Evolutionary conservation across 495 filamentous ascomycete species (phyloP).

Genomic region (Annulohypoxylon nitens): DNA sequence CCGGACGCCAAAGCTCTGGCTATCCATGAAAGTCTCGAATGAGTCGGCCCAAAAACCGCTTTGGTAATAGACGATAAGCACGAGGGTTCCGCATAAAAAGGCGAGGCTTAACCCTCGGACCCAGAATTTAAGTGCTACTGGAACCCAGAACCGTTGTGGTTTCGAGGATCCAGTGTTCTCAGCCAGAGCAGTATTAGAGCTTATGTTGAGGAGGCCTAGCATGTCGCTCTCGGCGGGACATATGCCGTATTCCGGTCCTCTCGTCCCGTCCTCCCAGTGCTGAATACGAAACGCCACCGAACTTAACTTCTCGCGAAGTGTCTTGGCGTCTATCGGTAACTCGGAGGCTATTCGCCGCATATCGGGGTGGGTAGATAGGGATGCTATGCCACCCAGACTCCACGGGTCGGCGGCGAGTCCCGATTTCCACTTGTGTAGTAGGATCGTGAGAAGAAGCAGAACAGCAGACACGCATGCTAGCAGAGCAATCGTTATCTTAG

Average conservation of each 20-base stretch:
- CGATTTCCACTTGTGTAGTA: background rate
- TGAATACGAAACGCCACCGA: too few species aligned
- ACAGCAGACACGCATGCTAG: background rate
- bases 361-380: too few species aligned
- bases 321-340: too few species aligned
- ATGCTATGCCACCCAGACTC: background rate
- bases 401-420: background rate
- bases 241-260: too few species aligned
- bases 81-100: background rate
- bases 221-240: too few species aligned
- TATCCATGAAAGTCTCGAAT: conserved; percentile 47
- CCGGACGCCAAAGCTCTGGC: conserved; percentile 51
- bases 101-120: background rate
- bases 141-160: background rate
- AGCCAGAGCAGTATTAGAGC: background rate
- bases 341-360: too few species aligned
- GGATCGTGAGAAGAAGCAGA: background rate
- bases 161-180: background rate
- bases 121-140: background rate
- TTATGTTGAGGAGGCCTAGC: background rate
- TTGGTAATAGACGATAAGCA: conserved; percentile 47
- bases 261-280: too few species aligned
- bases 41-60: conserved; percentile 41
- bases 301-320: too few species aligned
- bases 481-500: background rate